phyloP scores from a whole-genome alignment of 345 rosid genomes.

The Firmiana major region DNA sequence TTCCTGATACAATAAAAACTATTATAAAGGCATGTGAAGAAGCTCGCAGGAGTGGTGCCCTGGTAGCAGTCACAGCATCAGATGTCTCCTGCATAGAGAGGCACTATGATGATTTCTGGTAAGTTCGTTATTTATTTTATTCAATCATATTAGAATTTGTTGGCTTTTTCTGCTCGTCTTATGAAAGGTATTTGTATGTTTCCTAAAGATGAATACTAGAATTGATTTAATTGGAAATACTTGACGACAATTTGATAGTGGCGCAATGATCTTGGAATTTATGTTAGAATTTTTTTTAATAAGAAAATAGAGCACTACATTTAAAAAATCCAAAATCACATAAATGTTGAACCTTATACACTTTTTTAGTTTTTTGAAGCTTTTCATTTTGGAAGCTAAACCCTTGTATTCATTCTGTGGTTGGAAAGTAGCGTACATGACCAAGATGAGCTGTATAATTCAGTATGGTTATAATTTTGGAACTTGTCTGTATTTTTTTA shows the following conservation, averaged over 20 bases:
- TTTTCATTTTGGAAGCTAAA: neutral
- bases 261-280: neutral
- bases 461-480: neutral
- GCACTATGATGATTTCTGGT: conserved; percentile 95
- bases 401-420: neutral
- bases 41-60: conserved; percentile 70
- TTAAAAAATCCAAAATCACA: no score
- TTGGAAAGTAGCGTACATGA: neutral
- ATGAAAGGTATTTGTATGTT: neutral
- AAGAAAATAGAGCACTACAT: neutral
- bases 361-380: neutral
- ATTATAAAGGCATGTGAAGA: conserved; percentile 80
- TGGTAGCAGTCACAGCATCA: conserved; percentile 90
- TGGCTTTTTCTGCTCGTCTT: neutral
- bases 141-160: neutral
- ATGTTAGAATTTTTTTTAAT: neutral
- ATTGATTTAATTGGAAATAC: neutral
- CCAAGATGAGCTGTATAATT: neutral
- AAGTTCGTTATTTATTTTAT: conserved; percentile 3
- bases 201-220: neutral
- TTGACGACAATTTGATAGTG: neutral
- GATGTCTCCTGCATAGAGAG: conserved; percentile 91
- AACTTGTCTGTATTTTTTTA: neutral
- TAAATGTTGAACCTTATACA: neutral
- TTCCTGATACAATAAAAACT: conserved; percentile 82